Percentiles rank a stretch among this genome's conserved stretches.
Conservation (phyloP, 257 asterid species). For the Nicotiana benthamiana region DNA sequence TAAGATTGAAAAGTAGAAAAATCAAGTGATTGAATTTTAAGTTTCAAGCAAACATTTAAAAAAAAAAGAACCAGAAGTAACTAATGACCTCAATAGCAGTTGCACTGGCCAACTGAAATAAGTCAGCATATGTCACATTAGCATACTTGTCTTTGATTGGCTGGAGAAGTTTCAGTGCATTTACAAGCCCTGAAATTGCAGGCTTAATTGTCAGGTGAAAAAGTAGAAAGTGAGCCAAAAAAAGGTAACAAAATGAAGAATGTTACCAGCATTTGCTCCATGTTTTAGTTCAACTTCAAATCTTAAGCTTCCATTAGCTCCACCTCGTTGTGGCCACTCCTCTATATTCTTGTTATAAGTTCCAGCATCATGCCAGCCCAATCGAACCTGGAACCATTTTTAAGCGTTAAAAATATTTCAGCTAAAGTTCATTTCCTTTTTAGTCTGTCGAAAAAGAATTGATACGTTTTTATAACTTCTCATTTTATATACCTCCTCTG, state of each 20-base stretch:
- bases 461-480: too few species aligned
- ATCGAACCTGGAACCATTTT: conserved; percentile 53
- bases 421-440: background rate
- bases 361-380: conserved; percentile 99
- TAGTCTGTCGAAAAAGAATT: too few species aligned
- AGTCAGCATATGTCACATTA: conserved; percentile 72
- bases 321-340: conserved; percentile 96
- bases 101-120: conserved; percentile 96
- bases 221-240: conserved; percentile 2
- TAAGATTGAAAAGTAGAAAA: conserved; percentile 10
- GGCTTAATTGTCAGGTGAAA: conserved; percentile 25
- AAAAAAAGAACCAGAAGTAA: conserved; percentile 3
- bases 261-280: conserved; percentile 91
- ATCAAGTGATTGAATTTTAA: background rate
- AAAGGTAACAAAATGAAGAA: conserved; percentile 4
- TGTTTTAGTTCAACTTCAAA: conserved; percentile 86
- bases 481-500: too few species aligned
- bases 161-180: conserved; percentile 91
- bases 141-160: conserved; percentile 93
- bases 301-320: conserved; percentile 96
- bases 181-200: conserved; percentile 69
- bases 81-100: conserved; percentile 75
- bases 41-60: background rate
- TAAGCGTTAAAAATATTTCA: background rate
- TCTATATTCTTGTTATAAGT: conserved; percentile 79